Evolutionary conservation across 306 rosid genomes (phyloP).

Genomic region (Vigna hirtella): DNA sequence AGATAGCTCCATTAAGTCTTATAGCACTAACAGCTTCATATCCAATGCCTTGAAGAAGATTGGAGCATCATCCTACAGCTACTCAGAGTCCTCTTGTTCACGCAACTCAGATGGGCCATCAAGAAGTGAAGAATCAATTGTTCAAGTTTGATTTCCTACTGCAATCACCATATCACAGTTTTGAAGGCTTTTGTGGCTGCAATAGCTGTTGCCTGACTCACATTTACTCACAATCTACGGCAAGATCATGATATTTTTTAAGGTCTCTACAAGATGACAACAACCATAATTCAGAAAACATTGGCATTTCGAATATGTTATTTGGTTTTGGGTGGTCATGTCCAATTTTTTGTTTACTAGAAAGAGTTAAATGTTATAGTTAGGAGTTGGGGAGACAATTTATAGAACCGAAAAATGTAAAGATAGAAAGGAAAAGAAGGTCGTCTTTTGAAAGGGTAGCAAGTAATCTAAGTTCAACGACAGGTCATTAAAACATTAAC

Average conservation of each 20-base stretch:
- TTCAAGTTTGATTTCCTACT: constrained; percentile 35
- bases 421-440: constrained; percentile 15
- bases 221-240: neutral
- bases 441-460: neutral
- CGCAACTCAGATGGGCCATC: constrained; percentile 54
- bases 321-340: constrained; percentile 18
- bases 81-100: constrained; percentile 54
- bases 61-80: constrained; percentile 55
- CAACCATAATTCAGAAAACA: neutral
- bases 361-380: constrained; percentile 3
- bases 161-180: neutral
- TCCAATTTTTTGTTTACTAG: neutral
- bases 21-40: constrained; percentile 54
- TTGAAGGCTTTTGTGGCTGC: neutral
- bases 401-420: neutral
- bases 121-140: constrained; percentile 45
- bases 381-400: neutral
- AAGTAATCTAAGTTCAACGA: neutral
- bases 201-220: neutral
- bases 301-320: neutral
- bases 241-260: neutral
- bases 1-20: constrained; percentile 53
- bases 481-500: no score
- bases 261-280: neutral
- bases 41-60: constrained; percentile 58